phyloP scores from a whole-genome alignment of 2,329 filamentous ascomycete species.

The Cladophialophora exuberans region DNA sequence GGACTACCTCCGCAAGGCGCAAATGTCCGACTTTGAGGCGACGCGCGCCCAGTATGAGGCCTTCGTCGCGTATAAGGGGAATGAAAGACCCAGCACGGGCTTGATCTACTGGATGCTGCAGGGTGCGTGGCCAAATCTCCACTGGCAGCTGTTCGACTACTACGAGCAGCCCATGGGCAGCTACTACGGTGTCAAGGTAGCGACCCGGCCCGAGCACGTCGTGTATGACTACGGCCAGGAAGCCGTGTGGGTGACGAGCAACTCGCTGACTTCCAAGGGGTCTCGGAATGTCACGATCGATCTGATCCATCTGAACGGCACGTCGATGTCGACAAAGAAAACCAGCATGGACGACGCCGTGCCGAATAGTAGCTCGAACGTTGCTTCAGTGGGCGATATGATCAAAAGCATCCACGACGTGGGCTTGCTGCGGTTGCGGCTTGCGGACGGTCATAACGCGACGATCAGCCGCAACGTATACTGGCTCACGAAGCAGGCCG shows the following conservation, averaged over 20 bases:
- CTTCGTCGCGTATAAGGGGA: conserved; percentile 56
- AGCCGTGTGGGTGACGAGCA: conserved; percentile 59
- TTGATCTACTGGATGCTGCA: conserved; percentile 71
- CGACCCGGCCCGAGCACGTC: conserved; percentile 55
- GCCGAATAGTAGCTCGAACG: conserved; percentile 51
- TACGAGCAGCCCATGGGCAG: conserved; percentile 62
- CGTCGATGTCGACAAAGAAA: conserved; percentile 41
- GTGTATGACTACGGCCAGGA: conserved; percentile 57
- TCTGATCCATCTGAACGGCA: conserved; percentile 55
- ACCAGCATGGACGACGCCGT: conserved; percentile 40
- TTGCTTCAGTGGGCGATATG: conserved; percentile 40
- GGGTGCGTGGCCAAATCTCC: conserved; percentile 65
- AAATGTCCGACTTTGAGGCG: conserved; percentile 68
- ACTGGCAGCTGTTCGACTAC: conserved; percentile 69
- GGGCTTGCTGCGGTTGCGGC: conserved; percentile 55
- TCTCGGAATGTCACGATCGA: conserved; percentile 53
- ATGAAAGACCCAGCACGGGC: conserved; percentile 59
- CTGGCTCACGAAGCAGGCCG: conserved; percentile 55
- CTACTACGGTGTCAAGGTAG: conserved; percentile 63
- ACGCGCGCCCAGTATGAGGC: conserved; percentile 63
- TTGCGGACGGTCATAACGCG: conserved; percentile 41
- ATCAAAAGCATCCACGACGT: conserved; percentile 46
- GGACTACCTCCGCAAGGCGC: conserved; percentile 63
- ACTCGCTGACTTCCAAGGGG: conserved; percentile 46
- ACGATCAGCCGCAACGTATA: conserved; percentile 63